These are phyloP conservation scores for Perkinsus chesapeaki DNA, from an alignment of 169 alveolate genomes.

Conservation along the genomic window DNA sequence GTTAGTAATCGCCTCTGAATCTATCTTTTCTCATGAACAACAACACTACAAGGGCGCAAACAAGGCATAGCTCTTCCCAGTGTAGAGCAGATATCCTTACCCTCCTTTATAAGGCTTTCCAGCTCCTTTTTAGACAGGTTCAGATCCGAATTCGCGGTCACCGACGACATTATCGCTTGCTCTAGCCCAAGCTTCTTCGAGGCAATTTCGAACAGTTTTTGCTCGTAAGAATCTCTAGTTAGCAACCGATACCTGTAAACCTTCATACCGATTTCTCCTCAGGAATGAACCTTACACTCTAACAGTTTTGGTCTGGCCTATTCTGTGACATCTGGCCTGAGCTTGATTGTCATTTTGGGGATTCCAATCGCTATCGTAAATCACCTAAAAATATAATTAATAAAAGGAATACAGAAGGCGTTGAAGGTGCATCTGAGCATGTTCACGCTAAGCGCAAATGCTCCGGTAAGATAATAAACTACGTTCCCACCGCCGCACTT, in stretches of 20 bases:
- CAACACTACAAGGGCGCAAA: too few relatives aligned
- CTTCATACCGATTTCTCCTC: neutral
- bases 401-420: too few relatives aligned
- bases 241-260: neutral
- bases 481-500: too few relatives aligned
- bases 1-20: too few relatives aligned
- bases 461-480: too few relatives aligned
- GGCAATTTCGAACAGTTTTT: slow-evolving; percentile 10
- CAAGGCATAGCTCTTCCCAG: neutral
- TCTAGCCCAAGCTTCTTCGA: slow-evolving; percentile 13
- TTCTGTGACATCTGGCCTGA: slow-evolving; percentile 96
- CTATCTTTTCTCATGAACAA: too few relatives aligned
- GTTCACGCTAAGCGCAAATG: too few relatives aligned
- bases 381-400: too few relatives aligned
- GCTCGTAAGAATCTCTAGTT: slow-evolving; percentile 5
- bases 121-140: neutral
- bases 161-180: neutral
- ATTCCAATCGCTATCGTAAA: slow-evolving; percentile 96
- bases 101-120: neutral
- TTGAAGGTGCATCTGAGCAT: too few relatives aligned
- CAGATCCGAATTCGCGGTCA: neutral
- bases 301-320: slow-evolving; percentile 88
- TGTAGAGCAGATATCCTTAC: neutral
- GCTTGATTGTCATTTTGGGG: slow-evolving; percentile 95
- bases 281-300: neutral